A percentile compares a stretch with the other conserved stretches of the same genome.
Evolutionary conservation across 2,329 filamentous ascomycete species (phyloP).

Genomic region (Akanthomyces dipterigenus): DNA sequence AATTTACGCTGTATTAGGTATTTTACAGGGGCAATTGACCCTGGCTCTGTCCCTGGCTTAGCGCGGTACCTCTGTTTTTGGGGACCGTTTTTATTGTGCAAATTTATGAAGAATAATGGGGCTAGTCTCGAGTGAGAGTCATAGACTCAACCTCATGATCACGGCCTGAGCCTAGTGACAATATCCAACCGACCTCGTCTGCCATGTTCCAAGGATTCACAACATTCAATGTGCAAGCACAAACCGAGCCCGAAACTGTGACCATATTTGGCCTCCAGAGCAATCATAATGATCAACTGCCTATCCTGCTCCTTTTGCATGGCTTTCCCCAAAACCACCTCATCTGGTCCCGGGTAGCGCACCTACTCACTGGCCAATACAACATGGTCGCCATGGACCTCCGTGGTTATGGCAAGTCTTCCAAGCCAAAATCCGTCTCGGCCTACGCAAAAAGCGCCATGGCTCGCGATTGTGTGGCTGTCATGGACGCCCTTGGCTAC

Average conservation of each 20-base stretch:
- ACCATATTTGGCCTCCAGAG: slow-evolving; percentile 38
- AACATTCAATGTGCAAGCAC: slow-evolving; percentile 30
- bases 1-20: too few relatives aligned
- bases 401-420: slow-evolving; percentile 44
- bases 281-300: slow-evolving; percentile 21
- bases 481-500: slow-evolving; percentile 38
- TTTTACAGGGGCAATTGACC: too few relatives aligned
- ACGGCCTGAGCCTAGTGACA: too few relatives aligned
- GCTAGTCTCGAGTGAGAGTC: too few relatives aligned
- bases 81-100: too few relatives aligned
- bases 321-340: slow-evolving; percentile 46
- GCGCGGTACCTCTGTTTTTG: too few relatives aligned
- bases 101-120: too few relatives aligned
- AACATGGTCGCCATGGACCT: slow-evolving; percentile 41
- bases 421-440: slow-evolving; percentile 32
- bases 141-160: too few relatives aligned
- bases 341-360: slow-evolving; percentile 44
- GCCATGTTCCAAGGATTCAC: slow-evolving; percentile 34
- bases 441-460: slow-evolving; percentile 42
- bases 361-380: slow-evolving; percentile 31
- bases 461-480: slow-evolving; percentile 38
- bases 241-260: slow-evolving; percentile 27
- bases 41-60: too few relatives aligned
- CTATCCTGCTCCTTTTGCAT: slow-evolving; percentile 42
- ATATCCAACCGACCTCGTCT: not conserved